A percentile compares a stretch with the other conserved stretches of the same genome.
Conservation (phyloP, 2,329 filamentous ascomycete species). For the Coccinonectria pachysandricola region DNA sequence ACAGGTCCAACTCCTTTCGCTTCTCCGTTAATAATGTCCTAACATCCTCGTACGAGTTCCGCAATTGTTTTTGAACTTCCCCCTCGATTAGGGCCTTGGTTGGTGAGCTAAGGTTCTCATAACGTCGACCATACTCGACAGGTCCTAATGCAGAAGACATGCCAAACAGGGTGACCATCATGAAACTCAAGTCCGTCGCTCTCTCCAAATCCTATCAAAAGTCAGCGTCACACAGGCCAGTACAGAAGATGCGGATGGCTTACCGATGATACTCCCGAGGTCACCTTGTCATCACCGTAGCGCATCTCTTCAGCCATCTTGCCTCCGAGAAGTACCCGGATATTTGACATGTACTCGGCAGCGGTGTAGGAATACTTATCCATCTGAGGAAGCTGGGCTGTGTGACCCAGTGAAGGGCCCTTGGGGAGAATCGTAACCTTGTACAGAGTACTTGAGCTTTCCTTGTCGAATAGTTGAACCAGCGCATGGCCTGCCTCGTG, state of each 20-base stretch:
- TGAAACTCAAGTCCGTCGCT: slow-evolving; percentile 74
- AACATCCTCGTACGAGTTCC: slow-evolving; percentile 71
- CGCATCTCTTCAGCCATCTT: slow-evolving; percentile 87
- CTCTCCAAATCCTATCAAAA: slow-evolving; percentile 60
- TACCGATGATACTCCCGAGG: slow-evolving; percentile 74
- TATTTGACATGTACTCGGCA: slow-evolving; percentile 68
- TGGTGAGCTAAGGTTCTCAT: slow-evolving; percentile 70
- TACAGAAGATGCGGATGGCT: too few species aligned
- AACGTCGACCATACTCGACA: slow-evolving; percentile 75
- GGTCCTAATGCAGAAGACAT: slow-evolving; percentile 86
- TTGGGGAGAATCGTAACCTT: slow-evolving; percentile 96
- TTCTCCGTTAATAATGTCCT: slow-evolving; percentile 59
- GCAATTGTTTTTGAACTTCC: slow-evolving; percentile 77
- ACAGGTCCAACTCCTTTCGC: slow-evolving; percentile 73
- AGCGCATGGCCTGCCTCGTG: slow-evolving; percentile 94
- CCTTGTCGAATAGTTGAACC: slow-evolving; percentile 68
- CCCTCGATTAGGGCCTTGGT: slow-evolving; percentile 80
- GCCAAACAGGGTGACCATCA: slow-evolving; percentile 79
- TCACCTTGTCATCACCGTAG: slow-evolving; percentile 84
- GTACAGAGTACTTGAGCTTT: slow-evolving; percentile 69
- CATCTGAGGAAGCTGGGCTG: slow-evolving; percentile 78
- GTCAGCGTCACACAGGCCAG: slow-evolving; percentile 19
- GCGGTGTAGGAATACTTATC: slow-evolving; percentile 87
- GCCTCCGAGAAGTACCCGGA: slow-evolving; percentile 74
- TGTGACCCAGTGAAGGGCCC: slow-evolving; percentile 77